phyloP scores from a whole-genome alignment of 164 flowering plant genomes.

The Berberis vulgaris region DNA sequence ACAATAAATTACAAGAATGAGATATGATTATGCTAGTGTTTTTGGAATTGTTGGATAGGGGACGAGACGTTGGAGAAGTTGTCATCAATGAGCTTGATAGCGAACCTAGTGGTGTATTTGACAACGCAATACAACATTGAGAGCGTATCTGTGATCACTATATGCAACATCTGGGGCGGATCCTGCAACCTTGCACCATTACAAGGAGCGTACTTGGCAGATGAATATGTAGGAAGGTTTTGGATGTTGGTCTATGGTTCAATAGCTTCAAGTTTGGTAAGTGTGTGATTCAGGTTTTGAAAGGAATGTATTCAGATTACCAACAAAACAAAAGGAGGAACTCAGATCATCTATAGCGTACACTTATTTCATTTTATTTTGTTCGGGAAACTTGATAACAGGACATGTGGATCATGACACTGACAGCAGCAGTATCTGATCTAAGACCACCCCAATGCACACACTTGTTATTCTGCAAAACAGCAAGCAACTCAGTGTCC shows the following conservation, averaged over 20 bases:
- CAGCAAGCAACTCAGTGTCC: constrained; percentile 26
- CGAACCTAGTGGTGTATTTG: constrained; percentile 36
- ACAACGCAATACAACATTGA: constrained; percentile 23
- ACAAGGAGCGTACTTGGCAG: constrained; percentile 45
- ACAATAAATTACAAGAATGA: not conserved
- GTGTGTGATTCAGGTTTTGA: not conserved
- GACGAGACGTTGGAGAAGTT: constrained; percentile 48
- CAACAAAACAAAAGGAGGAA: too few species aligned
- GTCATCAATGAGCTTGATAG: constrained; percentile 38
- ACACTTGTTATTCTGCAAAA: constrained; percentile 11
- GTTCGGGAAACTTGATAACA: constrained; percentile 3
- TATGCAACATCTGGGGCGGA: constrained; percentile 35
- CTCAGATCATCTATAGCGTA: too few species aligned
- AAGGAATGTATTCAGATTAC: too few species aligned
- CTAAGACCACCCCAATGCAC: constrained; percentile 35
- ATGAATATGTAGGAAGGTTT: constrained; percentile 41
- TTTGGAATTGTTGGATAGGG: not conserved
- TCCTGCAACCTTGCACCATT: constrained; percentile 26
- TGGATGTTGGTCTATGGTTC: constrained; percentile 36
- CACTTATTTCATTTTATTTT: too few species aligned
- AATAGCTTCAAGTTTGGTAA: constrained; percentile 36
- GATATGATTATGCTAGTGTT: not conserved
- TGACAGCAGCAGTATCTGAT: constrained; percentile 32
- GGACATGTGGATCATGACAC: constrained; percentile 32
- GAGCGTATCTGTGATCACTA: constrained; percentile 22